These are phyloP conservation scores for Talaromyces sp. DNA, from an alignment of 2,329 filamentous ascomycete species.

Conservation along the genomic window DNA sequence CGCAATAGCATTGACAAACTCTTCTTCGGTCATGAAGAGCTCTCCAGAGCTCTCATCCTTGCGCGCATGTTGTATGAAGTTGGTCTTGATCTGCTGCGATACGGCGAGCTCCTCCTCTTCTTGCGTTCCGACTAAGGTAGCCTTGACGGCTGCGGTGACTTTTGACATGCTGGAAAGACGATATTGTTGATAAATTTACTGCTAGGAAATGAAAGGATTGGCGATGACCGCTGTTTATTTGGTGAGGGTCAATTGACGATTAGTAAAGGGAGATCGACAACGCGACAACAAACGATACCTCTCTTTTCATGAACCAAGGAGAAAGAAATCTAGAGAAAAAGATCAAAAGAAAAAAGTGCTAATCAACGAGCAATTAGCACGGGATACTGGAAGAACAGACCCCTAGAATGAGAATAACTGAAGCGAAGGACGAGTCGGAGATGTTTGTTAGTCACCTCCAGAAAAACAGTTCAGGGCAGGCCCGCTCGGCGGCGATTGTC, in stretches of 20 bases:
- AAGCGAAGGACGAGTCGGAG: background rate
- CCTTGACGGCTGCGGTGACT: constrained; percentile 70
- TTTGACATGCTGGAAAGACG: constrained; percentile 34
- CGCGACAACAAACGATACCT: constrained; percentile 1
- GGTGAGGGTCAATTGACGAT: background rate
- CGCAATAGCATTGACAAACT: constrained; percentile 87
- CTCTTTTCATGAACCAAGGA: background rate
- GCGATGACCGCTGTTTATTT: background rate
- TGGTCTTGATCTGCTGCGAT: constrained; percentile 67
- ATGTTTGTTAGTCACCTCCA: background rate
- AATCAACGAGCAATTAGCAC: background rate
- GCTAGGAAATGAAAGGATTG: background rate
- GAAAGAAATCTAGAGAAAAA: background rate
- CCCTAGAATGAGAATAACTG: background rate
- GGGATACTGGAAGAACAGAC: background rate
- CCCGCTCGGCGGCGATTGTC: background rate
- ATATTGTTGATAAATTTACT: background rate
- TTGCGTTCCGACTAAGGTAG: constrained; percentile 65
- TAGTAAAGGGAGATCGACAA: background rate
- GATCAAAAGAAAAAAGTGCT: background rate
- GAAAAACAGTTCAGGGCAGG: background rate
- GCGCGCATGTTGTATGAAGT: constrained; percentile 70
- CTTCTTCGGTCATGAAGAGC: constrained; percentile 71
- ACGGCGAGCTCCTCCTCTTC: constrained; percentile 53
- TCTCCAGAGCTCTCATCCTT: constrained; percentile 73